Conservation (phyloP, 1,284 basidiomycete species). For the Mycena sp. region DNA sequence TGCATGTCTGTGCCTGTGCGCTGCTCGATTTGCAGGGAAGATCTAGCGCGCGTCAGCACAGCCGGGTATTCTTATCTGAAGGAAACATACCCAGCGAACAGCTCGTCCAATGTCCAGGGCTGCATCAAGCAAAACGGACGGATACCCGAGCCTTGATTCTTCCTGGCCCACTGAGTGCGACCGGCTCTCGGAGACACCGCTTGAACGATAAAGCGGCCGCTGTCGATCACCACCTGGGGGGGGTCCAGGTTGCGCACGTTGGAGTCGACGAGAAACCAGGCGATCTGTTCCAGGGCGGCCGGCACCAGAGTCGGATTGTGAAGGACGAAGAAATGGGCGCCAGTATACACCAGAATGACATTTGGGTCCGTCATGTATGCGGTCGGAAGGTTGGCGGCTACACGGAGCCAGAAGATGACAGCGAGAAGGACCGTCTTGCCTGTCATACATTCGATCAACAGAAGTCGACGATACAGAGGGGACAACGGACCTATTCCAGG, state of each 20-base stretch:
- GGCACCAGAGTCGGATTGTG: background rate
- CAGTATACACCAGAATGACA: conserved; percentile 11
- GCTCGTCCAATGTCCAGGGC: conserved; percentile 19
- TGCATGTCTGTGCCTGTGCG: conserved; percentile 11
- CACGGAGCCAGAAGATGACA: conserved; percentile 9
- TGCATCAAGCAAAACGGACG: conserved; percentile 17
- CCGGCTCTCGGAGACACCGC: conserved; percentile 10
- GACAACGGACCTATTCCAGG: conserved; percentile 12
- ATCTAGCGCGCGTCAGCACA: conserved; percentile 12
- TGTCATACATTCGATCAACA: conserved; percentile 7
- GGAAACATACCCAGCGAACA: conserved; percentile 12
- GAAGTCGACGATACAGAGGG: conserved; percentile 2
- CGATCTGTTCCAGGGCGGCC: conserved; percentile 8
- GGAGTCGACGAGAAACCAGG: conserved; percentile 11
- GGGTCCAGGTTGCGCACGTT: conserved; percentile 3
- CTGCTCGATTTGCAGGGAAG: conserved; percentile 10
- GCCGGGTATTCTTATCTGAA: conserved; percentile 1
- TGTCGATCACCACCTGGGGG: conserved; percentile 12
- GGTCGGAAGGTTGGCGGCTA: conserved; percentile 11
- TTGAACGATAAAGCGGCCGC: conserved; percentile 12
- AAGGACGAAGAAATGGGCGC: conserved; percentile 12
- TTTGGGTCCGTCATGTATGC: conserved; percentile 15
- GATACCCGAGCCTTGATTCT: conserved; percentile 10
- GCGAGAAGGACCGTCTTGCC: conserved; percentile 12
- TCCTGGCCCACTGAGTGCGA: conserved; percentile 6